These are phyloP conservation scores for Ampelomyces quisqualis DNA, from an alignment of 2,329 filamentous ascomycete genomes.

Conservation along the genomic window DNA sequence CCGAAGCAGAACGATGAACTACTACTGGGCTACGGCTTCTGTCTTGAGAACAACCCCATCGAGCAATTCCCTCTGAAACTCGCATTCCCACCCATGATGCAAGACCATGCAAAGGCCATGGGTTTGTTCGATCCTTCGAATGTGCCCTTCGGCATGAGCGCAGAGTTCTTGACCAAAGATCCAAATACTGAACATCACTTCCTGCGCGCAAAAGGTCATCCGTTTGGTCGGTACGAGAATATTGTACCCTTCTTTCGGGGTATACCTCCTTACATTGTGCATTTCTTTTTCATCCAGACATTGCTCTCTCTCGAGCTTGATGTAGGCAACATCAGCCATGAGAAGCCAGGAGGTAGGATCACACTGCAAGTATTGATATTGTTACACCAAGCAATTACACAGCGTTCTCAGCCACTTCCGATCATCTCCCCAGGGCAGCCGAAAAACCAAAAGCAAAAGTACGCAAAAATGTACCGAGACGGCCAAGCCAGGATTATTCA, in stretches of 20 bases:
- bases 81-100: slow-evolving; percentile 41
- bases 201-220: slow-evolving; percentile 36
- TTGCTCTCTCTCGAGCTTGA: slow-evolving; percentile 24
- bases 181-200: slow-evolving; percentile 34
- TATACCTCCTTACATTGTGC: slow-evolving; percentile 37
- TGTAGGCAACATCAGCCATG: slow-evolving; percentile 10
- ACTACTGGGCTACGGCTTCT: slow-evolving; percentile 56
- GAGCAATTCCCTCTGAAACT: slow-evolving; percentile 50
- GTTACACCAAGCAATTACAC: slow-evolving; percentile 27
- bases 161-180: slow-evolving; percentile 20
- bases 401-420: slow-evolving; percentile 23
- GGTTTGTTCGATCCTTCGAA: slow-evolving; percentile 17
- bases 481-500: slow-evolving; percentile 41
- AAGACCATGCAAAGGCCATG: slow-evolving; percentile 20
- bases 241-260: slow-evolving; percentile 34
- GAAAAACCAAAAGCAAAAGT: slow-evolving; percentile 43
- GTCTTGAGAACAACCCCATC: slow-evolving; percentile 49
- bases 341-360: slow-evolving; percentile 19
- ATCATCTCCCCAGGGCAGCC: slow-evolving; percentile 5
- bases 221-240: slow-evolving; percentile 38
- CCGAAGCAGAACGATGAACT: slow-evolving; percentile 56
- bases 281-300: slow-evolving; percentile 34
- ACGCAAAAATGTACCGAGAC: slow-evolving; percentile 48
- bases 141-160: slow-evolving; percentile 31
- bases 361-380: slow-evolving; percentile 25